phyloP scores from a whole-genome alignment of 495 filamentous ascomycete genomes.

The Pyrenula massariospora region DNA sequence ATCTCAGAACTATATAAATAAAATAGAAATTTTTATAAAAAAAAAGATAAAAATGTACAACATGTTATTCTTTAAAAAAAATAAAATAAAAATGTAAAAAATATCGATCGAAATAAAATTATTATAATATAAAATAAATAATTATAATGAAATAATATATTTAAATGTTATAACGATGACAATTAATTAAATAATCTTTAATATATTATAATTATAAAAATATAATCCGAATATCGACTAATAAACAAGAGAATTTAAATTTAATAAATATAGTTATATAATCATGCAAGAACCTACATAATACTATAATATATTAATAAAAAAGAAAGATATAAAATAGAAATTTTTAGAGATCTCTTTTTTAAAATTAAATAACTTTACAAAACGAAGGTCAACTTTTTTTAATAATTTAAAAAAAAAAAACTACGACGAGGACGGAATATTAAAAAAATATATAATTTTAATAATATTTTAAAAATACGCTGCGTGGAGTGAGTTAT shows the following conservation, averaged over 20 bases:
- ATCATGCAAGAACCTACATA: constrained; percentile 1
- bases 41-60: no score
- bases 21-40: no score
- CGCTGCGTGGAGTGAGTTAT: not conserved
- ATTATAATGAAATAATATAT: no score
- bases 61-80: no score
- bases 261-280: constrained; percentile 2
- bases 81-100: no score
- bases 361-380: not conserved
- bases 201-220: not conserved
- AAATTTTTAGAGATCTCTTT: not conserved
- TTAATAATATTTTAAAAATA: not conserved
- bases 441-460: not conserved
- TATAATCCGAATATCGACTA: not conserved
- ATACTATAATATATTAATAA: not conserved
- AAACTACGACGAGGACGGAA: not conserved
- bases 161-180: not conserved
- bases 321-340: not conserved
- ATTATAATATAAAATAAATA: no score
- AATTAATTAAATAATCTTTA: not conserved
- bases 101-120: no score
- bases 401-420: not conserved
- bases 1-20: no score
- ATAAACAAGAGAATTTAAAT: not conserved
- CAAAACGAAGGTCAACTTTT: not conserved